Evolutionary conservation across 2,329 filamentous ascomycete species (phyloP), one percentile per base, ranked within the genome.

Genomic region (Ustulina deusta): DNA sequence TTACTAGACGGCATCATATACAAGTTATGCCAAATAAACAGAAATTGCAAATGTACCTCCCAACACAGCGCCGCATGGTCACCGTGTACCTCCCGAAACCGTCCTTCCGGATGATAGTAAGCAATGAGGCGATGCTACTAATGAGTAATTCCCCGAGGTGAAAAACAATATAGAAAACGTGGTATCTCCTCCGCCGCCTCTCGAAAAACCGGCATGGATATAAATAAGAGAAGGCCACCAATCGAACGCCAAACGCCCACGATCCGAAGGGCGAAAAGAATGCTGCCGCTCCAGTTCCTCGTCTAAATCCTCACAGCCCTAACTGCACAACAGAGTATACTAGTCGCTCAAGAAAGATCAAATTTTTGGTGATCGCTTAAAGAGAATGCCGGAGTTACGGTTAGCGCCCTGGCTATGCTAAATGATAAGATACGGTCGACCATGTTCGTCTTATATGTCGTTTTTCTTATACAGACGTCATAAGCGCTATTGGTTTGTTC

Each of bases 141-240:
- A 58, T 36, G 36, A 56, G 46, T 13, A 15, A 36, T n/a, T 15
- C 46, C 62, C 20, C 29, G 15, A 3, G 22, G 38, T 44, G 17
- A 46, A 54, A 11, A 57, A 44, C 34, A 69, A 54, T 58, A 52
- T 34, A 51, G 27, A 69, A 68, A 66, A 68, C 63, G 61, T 76
- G 75, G 72, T 75, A 76, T 77, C 70, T 76, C 72, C 73, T 73
- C 73, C 75, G 63, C 71, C 64, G 58, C 69, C 69, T 57, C 63
- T 69, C 54, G 29, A 61, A 46, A 55, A 70, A 58, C 61, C 57
- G 32, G 34, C 11, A 51, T 60, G 13, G 22, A 32, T 27, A 55
- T 25, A 46, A 64, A 51, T 38, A 51, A 40, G 36, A 71, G 49
- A 46, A 60, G 59, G 17, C 44, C 57, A 52, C 55, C 59, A 48